phyloP scores from a whole-genome alignment of 2,329 filamentous ascomycete species.

The Fusarium phyllophilum region DNA sequence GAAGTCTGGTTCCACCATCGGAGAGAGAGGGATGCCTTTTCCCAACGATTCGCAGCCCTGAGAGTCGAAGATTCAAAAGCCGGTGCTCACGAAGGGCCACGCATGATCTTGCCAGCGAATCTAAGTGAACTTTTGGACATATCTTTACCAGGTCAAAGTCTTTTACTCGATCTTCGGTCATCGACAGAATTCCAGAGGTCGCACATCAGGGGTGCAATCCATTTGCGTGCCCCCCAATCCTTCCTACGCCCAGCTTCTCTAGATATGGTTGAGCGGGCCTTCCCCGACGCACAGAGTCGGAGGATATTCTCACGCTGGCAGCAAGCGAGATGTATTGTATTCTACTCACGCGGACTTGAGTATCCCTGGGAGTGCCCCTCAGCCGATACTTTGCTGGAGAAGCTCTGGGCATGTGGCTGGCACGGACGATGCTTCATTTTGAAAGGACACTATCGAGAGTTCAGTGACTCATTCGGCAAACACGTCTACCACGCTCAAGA shows the following conservation, averaged over 20 bases:
- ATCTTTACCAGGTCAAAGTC: slow-evolving; percentile 55
- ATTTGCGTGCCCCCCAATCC: slow-evolving; percentile 60
- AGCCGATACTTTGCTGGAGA: slow-evolving; percentile 57
- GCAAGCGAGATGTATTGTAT: slow-evolving; percentile 59
- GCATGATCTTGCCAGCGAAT: slow-evolving; percentile 63
- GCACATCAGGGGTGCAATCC: slow-evolving; percentile 63
- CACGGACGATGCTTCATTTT: slow-evolving; percentile 62
- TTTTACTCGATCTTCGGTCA: slow-evolving; percentile 63
- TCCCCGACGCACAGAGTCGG: slow-evolving; percentile 60
- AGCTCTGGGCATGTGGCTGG: slow-evolving; percentile 61
- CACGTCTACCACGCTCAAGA: slow-evolving; percentile 58
- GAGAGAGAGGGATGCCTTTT: slow-evolving; percentile 59
- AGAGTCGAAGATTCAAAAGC: slow-evolving; percentile 51
- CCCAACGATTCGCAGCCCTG: slow-evolving; percentile 57
- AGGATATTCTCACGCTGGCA: slow-evolving; percentile 59
- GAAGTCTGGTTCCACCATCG: slow-evolving; percentile 67
- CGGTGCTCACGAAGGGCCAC: slow-evolving; percentile 48
- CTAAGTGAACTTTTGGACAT: slow-evolving; percentile 63
- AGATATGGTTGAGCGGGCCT: slow-evolving; percentile 61
- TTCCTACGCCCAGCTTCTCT: slow-evolving; percentile 60
- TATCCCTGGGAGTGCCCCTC: slow-evolving; percentile 62
- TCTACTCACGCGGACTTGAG: slow-evolving; percentile 63
- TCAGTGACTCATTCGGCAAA: slow-evolving; percentile 62
- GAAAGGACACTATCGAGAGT: slow-evolving; percentile 66
- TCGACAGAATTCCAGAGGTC: slow-evolving; percentile 59